phyloP scores from a whole-genome alignment of 2,329 filamentous ascomycete genomes.

The Volutella citrinella region DNA sequence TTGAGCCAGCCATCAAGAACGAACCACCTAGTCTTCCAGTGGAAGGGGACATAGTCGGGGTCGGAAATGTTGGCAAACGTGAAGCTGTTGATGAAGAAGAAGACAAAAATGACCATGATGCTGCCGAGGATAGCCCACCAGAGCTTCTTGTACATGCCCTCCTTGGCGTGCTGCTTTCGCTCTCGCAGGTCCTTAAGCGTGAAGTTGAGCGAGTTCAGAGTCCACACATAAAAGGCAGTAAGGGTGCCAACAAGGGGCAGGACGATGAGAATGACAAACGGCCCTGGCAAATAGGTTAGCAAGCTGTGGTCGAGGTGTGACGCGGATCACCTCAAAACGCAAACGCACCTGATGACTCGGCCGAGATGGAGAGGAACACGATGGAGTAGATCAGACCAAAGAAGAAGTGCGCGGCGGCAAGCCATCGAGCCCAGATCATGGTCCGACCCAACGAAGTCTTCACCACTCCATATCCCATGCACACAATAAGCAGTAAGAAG shows the following conservation, averaged over 20 bases:
- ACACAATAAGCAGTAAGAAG: conserved; percentile 95
- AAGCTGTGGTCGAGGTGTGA: too few species aligned
- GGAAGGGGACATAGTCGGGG: conserved; percentile 88
- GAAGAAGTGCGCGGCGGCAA: conserved; percentile 89
- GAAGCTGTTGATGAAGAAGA: conserved; percentile 98
- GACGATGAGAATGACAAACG: conserved; percentile 88
- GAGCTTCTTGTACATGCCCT: conserved; percentile 93
- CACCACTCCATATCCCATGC: conserved; percentile 98
- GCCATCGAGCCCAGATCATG: conserved; percentile 89
- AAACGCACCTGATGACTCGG: conserved; percentile 70
- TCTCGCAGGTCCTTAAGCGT: conserved; percentile 97
- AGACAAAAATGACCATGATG: conserved; percentile 93
- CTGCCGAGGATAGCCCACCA: conserved; percentile 96
- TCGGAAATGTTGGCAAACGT: conserved; percentile 83
- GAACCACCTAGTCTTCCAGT: conserved; percentile 98
- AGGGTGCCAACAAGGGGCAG: conserved; percentile 87
- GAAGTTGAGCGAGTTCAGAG: conserved; percentile 86
- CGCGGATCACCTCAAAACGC: background rate
- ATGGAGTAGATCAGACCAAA: conserved; percentile 94
- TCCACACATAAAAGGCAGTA: conserved; percentile 98
- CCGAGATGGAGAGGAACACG: conserved; percentile 82
- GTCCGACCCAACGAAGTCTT: conserved; percentile 88
- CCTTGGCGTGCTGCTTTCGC: conserved; percentile 90
- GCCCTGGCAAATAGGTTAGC: conserved; percentile 50
- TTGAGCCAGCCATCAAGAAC: conserved; percentile 97